phyloP scores from a whole-genome alignment of 2,329 filamentous ascomycete species.

The Periconia sp. region DNA sequence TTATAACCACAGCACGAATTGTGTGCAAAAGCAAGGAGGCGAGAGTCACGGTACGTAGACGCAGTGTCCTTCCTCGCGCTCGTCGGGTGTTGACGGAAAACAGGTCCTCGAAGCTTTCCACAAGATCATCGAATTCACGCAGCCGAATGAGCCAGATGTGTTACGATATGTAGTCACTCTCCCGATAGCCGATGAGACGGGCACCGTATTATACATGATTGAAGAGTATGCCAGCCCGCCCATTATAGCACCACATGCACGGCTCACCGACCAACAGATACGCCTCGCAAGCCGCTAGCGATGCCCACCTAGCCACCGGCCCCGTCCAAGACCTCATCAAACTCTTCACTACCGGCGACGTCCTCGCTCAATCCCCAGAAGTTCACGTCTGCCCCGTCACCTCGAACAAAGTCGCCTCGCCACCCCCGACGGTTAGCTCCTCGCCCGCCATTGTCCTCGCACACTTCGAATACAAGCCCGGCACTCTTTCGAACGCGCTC shows the following conservation, averaged over 20 bases:
- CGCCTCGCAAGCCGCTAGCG: constrained; percentile 24
- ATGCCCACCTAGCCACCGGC: constrained; percentile 23
- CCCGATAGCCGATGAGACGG: constrained; percentile 18
- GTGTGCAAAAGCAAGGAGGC: constrained; percentile 21
- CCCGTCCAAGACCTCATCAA: constrained; percentile 31
- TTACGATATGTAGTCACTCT: constrained; percentile 30
- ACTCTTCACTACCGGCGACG: constrained; percentile 23
- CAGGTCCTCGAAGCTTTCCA: constrained; percentile 26
- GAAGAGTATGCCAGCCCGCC: constrained; percentile 21
- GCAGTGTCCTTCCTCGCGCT: not conserved
- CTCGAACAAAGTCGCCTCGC: constrained; percentile 5
- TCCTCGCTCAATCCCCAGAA: constrained; percentile 27
- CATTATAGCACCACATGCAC: not conserved
- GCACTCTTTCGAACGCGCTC: constrained; percentile 4
- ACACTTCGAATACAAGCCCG: constrained; percentile 14
- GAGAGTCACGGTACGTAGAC: constrained; percentile 17
- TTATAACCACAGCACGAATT: constrained; percentile 27
- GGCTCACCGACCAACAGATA: constrained; percentile 16
- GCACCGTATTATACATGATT: constrained; percentile 33
- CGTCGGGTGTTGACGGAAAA: not conserved
- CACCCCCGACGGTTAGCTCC: constrained; percentile 4
- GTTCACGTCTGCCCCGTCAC: constrained; percentile 21
- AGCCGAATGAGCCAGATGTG: constrained; percentile 27
- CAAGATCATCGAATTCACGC: constrained; percentile 29
- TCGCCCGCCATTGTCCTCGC: constrained; percentile 24